These are phyloP conservation scores for Phaeotremella skinneri DNA, from an alignment of 768 basidiomycete genomes.

Conservation along the genomic window DNA sequence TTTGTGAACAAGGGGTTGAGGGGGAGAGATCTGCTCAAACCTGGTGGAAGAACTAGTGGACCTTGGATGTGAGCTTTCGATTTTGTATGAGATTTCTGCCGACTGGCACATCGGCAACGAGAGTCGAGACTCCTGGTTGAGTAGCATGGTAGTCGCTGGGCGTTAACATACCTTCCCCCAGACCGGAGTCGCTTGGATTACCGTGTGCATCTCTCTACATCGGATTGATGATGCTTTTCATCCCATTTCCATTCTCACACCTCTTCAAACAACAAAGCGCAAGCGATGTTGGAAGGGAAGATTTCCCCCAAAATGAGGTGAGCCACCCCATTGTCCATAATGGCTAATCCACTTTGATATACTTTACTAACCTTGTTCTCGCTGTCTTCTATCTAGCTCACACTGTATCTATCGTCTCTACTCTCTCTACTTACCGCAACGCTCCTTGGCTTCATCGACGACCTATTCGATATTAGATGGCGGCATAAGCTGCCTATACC, in stretches of 20 bases:
- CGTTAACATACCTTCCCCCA: slow-evolving; percentile 49
- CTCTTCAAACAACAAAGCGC: slow-evolving; percentile 35
- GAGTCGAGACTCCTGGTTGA: too few species aligned
- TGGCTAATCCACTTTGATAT: not conserved
- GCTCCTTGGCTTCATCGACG: slow-evolving; percentile 91
- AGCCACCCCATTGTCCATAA: slow-evolving; percentile 7
- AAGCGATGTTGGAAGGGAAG: slow-evolving; percentile 28
- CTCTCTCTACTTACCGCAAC: slow-evolving; percentile 91
- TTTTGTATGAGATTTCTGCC: not conserved
- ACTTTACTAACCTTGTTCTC: not conserved
- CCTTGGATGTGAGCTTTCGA: slow-evolving; percentile 39
- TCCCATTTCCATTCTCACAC: slow-evolving; percentile 89
- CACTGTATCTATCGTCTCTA: slow-evolving; percentile 87
- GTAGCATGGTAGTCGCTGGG: slow-evolving; percentile 8
- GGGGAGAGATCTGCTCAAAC: slow-evolving; percentile 84
- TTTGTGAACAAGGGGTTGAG: slow-evolving; percentile 79
- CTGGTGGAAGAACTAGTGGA: slow-evolving; percentile 46
- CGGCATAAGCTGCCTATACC: slow-evolving; percentile 96
- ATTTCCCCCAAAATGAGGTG: slow-evolving; percentile 54
- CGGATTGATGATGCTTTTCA: slow-evolving; percentile 80
- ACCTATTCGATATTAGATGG: slow-evolving; percentile 98
- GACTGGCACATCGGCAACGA: too few species aligned
- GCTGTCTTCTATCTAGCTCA: slow-evolving; percentile 58
- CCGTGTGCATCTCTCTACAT: slow-evolving; percentile 88
- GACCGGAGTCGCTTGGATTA: slow-evolving; percentile 91